A percentile compares a stretch with the other conserved stretches of the same genome.
These are phyloP conservation scores for Xylaria longipes DNA, from an alignment of 495 filamentous ascomycete genomes.

Conservation along the genomic window DNA sequence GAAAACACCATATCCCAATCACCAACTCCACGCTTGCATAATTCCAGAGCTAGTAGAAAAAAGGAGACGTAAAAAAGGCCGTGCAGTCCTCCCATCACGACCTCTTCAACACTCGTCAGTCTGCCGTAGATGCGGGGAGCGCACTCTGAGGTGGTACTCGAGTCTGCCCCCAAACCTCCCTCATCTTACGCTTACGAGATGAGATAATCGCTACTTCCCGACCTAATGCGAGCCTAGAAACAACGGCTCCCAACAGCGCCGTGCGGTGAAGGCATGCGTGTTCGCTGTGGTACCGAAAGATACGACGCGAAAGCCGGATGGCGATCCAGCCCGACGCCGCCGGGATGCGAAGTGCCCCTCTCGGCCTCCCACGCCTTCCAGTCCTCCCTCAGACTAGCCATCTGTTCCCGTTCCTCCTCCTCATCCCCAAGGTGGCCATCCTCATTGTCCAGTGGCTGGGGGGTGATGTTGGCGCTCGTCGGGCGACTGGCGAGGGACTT, in stretches of 20 bases:
- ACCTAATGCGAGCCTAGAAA: not conserved
- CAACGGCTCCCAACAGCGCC: not conserved
- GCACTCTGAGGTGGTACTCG: not conserved
- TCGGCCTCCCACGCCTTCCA: constrained; percentile 46
- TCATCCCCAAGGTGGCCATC: constrained; percentile 17
- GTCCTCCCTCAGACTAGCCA: constrained; percentile 27
- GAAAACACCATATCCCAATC: not conserved
- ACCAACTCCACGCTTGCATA: constrained; percentile 10
- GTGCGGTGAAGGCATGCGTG: constrained; percentile 36
- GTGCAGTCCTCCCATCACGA: not conserved
- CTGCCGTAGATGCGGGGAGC: not conserved
- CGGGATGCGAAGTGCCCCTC: constrained; percentile 35
- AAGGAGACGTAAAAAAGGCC: not conserved
- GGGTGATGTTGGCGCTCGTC: constrained; percentile 3
- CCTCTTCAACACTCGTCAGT: not conserved
- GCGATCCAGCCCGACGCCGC: constrained; percentile 36
- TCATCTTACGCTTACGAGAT: not conserved
- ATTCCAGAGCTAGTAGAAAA: not conserved
- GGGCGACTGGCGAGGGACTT: constrained; percentile 53
- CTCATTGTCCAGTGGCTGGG: constrained; percentile 5
- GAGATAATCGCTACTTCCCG: not conserved
- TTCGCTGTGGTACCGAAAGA: constrained; percentile 35
- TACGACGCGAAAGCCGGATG: constrained; percentile 35
- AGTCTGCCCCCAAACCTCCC: not conserved
- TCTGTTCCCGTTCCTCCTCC: not conserved